phyloP scores from a whole-genome alignment of 2,329 filamentous ascomycete species.

The Dactylellina leptospora region DNA sequence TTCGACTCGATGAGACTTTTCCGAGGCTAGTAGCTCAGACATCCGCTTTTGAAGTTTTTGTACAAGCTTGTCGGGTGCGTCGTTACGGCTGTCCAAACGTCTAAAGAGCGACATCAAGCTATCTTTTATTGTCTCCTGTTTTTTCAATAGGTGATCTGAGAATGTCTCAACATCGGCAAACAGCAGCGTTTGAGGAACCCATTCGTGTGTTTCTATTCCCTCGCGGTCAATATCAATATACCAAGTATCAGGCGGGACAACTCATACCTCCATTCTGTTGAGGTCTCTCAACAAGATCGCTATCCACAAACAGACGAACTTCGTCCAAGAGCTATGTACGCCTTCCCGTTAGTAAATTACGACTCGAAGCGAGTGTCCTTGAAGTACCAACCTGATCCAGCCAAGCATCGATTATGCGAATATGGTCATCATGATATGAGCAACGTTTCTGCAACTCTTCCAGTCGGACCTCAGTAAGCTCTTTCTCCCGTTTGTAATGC shows the following conservation, averaged over 20 bases:
- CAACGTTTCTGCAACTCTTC: conserved; percentile 81
- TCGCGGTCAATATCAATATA: conserved; percentile 43
- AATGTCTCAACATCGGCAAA: conserved; percentile 77
- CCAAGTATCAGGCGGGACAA: conserved; percentile 59
- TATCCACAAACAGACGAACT: conserved; percentile 66
- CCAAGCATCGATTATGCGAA: conserved; percentile 91
- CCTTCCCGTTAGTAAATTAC: conserved; percentile 8
- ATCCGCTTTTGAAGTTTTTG: conserved; percentile 78
- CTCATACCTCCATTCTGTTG: conserved; percentile 62
- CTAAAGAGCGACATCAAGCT: conserved; percentile 74
- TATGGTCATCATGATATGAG: conserved; percentile 87
- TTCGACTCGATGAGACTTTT: conserved; percentile 82
- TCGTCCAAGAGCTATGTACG: conserved; percentile 70
- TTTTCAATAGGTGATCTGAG: conserved; percentile 79
- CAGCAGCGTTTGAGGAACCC: conserved; percentile 61
- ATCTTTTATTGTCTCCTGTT: conserved; percentile 77
- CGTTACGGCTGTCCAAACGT: conserved; percentile 65
- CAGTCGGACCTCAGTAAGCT: conserved; percentile 79
- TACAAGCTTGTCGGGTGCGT: conserved; percentile 69
- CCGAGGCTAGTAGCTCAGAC: conserved; percentile 76
- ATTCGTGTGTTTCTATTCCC: conserved; percentile 13
- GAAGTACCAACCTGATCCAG: conserved; percentile 78
- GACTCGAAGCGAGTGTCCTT: neutral
- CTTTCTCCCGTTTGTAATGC: conserved; percentile 92
- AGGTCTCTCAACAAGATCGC: conserved; percentile 63